phyloP scores from a whole-genome alignment of 805 yeast species.

The Yarrowia bubula region DNA sequence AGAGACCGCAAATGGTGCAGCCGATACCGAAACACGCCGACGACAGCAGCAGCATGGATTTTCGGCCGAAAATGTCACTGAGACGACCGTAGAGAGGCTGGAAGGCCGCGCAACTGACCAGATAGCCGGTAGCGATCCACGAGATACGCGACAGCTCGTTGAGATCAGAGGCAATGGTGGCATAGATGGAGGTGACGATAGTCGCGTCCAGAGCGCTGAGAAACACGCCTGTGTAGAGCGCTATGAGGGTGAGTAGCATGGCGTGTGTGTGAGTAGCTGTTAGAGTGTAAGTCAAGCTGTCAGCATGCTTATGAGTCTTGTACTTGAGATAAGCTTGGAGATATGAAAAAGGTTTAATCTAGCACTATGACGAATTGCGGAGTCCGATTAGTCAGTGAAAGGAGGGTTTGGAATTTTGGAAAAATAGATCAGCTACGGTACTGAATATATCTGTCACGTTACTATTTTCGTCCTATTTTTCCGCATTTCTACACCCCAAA shows the following conservation, averaged over 20 bases:
- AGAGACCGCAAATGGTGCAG: conserved; percentile 51
- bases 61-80: conserved; percentile 54
- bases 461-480: too few relatives aligned
- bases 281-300: too few relatives aligned
- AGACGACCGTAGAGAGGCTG: conserved; percentile 73
- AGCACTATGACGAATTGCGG: too few relatives aligned
- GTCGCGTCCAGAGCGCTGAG: conserved; percentile 60
- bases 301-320: too few relatives aligned
- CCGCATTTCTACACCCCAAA: too few relatives aligned
- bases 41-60: conserved; percentile 44
- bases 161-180: conserved; percentile 59
- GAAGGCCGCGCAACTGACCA: conserved; percentile 67
- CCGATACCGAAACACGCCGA: conserved; percentile 48
- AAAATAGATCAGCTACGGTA: too few relatives aligned
- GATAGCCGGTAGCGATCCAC: conserved; percentile 73
- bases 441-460: too few relatives aligned
- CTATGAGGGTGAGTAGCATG: conserved; percentile 29
- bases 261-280: too few relatives aligned
- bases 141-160: conserved; percentile 50
- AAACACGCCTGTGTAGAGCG: conserved; percentile 41
- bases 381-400: too few relatives aligned
- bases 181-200: conserved; percentile 57
- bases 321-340: too few relatives aligned
- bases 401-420: too few relatives aligned
- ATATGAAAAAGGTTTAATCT: too few relatives aligned